A percentile compares a stretch with the other conserved stretches of the same genome.
phyloP scores from a whole-genome alignment of 2,329 filamentous ascomycete genomes.

The Aspergillus costaricaensis region DNA sequence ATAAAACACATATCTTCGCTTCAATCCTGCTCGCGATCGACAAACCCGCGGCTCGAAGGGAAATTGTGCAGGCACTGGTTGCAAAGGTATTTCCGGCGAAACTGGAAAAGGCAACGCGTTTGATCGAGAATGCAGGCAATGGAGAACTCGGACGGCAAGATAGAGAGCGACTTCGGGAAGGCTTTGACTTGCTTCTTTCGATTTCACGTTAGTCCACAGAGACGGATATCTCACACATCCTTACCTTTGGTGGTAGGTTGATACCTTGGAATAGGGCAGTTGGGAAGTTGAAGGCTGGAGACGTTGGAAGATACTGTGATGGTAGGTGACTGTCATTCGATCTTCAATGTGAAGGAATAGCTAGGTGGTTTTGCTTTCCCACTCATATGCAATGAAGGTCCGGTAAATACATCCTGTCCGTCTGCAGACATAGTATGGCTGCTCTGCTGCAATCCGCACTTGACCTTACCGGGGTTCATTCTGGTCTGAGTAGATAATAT shows the following conservation, averaged over 20 bases:
- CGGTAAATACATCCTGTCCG: too few relatives aligned
- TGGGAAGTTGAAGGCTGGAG: neutral
- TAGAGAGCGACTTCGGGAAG: neutral
- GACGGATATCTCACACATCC: neutral
- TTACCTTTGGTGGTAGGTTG: too few relatives aligned
- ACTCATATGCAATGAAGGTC: neutral
- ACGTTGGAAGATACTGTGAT: neutral
- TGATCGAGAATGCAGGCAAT: neutral
- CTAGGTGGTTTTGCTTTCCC: neutral
- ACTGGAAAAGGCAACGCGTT: neutral
- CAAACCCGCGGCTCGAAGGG: neutral
- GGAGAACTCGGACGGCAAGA: neutral
- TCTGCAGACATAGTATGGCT: too few relatives aligned
- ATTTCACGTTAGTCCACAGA: neutral
- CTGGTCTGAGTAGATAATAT: too few relatives aligned
- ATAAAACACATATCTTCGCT: neutral
- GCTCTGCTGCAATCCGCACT: too few relatives aligned
- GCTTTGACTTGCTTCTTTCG: neutral
- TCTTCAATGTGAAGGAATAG: neutral
- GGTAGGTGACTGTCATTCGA: neutral
- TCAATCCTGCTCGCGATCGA: neutral
- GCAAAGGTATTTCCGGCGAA: neutral
- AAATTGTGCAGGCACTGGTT: neutral
- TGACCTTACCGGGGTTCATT: too few relatives aligned
- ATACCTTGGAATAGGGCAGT: neutral